Conservation (phyloP, 305 asterid genomes). For the Fraxinus sp. region DNA sequence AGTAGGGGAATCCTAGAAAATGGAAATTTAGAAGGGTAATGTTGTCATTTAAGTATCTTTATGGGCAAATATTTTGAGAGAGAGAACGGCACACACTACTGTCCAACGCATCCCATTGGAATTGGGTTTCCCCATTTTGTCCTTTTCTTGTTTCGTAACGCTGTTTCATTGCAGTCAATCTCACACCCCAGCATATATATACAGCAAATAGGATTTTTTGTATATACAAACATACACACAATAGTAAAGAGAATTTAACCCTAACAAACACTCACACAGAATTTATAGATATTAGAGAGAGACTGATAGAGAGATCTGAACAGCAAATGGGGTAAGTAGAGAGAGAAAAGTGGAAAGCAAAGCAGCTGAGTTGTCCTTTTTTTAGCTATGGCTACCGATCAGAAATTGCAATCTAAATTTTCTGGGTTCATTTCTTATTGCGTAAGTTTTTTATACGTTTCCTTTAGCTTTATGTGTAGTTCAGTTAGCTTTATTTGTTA, state of each 20-base stretch:
- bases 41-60: constrained; percentile 29
- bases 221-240: background rate
- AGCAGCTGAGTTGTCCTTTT: constrained; percentile 19
- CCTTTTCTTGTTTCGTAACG: constrained; percentile 21
- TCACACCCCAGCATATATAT: constrained; percentile 33
- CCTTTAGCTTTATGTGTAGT: constrained; percentile 20
- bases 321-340: constrained; percentile 33
- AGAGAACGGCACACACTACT: background rate
- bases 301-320: background rate
- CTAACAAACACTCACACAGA: background rate
- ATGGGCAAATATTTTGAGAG: background rate
- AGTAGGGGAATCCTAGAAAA: constrained; percentile 11
- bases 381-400: constrained; percentile 22
- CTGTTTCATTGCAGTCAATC: background rate
- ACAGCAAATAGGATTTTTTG: background rate
- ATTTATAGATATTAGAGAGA: constrained; percentile 18
- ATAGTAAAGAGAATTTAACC: constrained; percentile 26
- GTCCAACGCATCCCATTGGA: background rate
- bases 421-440: constrained; percentile 21
- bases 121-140: constrained; percentile 28
- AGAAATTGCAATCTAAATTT: constrained; percentile 17
- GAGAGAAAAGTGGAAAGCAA: constrained; percentile 21
- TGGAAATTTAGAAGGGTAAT: constrained; percentile 37
- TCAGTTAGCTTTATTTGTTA: constrained; percentile 9
- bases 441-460: constrained; percentile 36